A percentile compares a stretch with the other conserved stretches of the same genome.
Conservation (phyloP, 805 yeast species). For the Dipodascus albidus region DNA sequence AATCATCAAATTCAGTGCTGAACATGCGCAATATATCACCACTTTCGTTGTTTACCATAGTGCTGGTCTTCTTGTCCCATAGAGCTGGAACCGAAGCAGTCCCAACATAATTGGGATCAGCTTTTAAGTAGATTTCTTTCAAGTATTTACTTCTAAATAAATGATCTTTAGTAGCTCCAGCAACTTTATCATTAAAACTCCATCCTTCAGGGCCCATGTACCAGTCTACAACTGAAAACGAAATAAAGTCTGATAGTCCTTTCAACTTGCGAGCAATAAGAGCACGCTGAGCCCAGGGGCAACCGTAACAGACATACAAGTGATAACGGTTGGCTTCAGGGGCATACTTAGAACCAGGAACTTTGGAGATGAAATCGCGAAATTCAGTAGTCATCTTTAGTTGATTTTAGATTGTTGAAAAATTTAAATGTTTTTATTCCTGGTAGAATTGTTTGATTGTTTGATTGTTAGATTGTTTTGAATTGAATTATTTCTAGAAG, state of each 20-base stretch:
- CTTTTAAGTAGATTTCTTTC: slow-evolving; percentile 63
- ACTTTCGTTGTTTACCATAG: slow-evolving; percentile 88
- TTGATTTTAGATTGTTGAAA: too few relatives aligned
- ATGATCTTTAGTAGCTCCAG: slow-evolving; percentile 43
- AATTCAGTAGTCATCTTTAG: too few relatives aligned
- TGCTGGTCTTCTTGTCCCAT: slow-evolving; percentile 75
- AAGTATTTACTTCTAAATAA: slow-evolving; percentile 48
- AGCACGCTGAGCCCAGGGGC: slow-evolving; percentile 95
- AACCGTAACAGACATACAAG: slow-evolving; percentile 74
- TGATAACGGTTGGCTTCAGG: slow-evolving; percentile 80
- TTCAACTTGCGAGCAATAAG: slow-evolving; percentile 62
- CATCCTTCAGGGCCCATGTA: slow-evolving; percentile 81
- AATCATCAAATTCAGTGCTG: slow-evolving; percentile 53
- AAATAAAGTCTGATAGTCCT: slow-evolving; percentile 45
- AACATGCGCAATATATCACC: slow-evolving; percentile 81
- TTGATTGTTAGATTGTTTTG: too few relatives aligned
- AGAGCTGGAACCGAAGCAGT: slow-evolving; percentile 87
- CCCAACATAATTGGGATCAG: slow-evolving; percentile 65
- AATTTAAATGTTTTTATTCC: too few relatives aligned
- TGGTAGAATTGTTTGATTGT: too few relatives aligned
- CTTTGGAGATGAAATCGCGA: slow-evolving; percentile 49
- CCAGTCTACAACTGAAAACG: slow-evolving; percentile 77
- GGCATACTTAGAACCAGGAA: slow-evolving; percentile 47
- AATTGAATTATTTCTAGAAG: neutral
- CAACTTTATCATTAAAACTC: slow-evolving; percentile 58